phyloP scores from a whole-genome alignment of 2,329 filamentous ascomycete genomes.

The Fusarium circinatum region DNA sequence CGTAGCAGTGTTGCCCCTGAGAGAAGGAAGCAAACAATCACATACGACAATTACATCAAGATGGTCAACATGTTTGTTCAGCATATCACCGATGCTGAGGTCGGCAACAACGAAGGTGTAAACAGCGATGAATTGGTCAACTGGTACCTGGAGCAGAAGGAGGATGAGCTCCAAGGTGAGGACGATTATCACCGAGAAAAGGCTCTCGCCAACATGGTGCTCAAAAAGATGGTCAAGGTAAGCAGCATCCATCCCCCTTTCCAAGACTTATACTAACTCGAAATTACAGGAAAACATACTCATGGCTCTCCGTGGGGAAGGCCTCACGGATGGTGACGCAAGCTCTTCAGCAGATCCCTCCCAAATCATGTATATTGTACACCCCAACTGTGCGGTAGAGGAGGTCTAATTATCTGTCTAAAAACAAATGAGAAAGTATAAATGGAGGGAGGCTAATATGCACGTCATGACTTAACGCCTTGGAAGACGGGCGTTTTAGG shows the following conservation, averaged over 20 bases:
- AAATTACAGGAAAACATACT: conserved; percentile 83
- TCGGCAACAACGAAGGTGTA: conserved; percentile 80
- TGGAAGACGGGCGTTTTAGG: conserved; percentile 32
- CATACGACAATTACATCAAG: conserved; percentile 92
- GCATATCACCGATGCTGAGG: conserved; percentile 85
- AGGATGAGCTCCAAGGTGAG: conserved; percentile 81
- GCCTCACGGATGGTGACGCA: conserved; percentile 60
- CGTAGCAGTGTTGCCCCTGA: conserved; percentile 49
- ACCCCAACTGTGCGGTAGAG: conserved; percentile 92
- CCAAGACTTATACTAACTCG: conserved; percentile 43
- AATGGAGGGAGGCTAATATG: conserved; percentile 1
- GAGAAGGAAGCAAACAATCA: conserved; percentile 83
- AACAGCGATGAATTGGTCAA: conserved; percentile 82
- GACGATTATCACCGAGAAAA: conserved; percentile 84
- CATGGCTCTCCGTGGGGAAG: conserved; percentile 78
- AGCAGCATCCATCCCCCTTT: conserved; percentile 43
- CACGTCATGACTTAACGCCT: conserved; percentile 30
- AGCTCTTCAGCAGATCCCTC: conserved; percentile 51
- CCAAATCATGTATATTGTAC: conserved; percentile 81
- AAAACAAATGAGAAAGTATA: neutral
- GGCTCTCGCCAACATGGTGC: conserved; percentile 80
- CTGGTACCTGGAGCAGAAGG: conserved; percentile 94
- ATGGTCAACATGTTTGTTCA: conserved; percentile 89
- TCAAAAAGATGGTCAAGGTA: conserved; percentile 97
- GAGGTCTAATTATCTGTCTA: conserved; percentile 54